Evolutionary conservation across 805 yeast genomes (phyloP), one percentile per base, ranked within the genome.

Genomic region (Candida tallmaniae): DNA sequence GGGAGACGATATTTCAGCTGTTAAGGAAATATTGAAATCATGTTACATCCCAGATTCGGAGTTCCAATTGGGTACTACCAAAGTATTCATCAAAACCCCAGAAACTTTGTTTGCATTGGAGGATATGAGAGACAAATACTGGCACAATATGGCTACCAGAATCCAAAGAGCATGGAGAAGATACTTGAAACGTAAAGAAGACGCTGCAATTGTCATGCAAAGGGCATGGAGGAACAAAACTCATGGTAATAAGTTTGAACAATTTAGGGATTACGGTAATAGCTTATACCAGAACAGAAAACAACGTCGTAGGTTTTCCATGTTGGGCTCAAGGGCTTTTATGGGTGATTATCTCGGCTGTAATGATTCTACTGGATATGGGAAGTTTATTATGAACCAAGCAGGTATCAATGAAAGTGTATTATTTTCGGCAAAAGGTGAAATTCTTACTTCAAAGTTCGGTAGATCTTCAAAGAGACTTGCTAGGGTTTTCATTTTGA

Each of bases 81-180:
- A 88, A 58, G 89, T 93, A 5, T 93, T 93, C 58, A 89, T 93
- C 60, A 93, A 93, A 54, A 87, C 95, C 9, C 98, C 98, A 7
- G 98, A 93, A 57, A 90, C 97, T 0, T 68, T 93, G 50, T 93
- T 93, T 57, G 96, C 96, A 0, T 66, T 93, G 38, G 99, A 93
- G 62, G 90, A 86, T 49, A 79, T 90, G 90, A 77, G 97, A 58
- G 99, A 93, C 51, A 83, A 80, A 65, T 93, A 88, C 56, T 93
- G 98, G 97, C 90, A 87, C 52, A 86, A 85, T 48, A 93, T 93
- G 95, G 98, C 98, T 4, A 89, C 95, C 3, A 78, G 95, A 50
- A 90, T 93, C 48, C 99, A 93, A 68, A 77, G 97, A 46, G 97
- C 98, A 3, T 88, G 97, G 85, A 76, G 98, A 66, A 71, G 85